Conservation (phyloP, 345 rosid genomes). For the Acer yangbiense region DNA sequence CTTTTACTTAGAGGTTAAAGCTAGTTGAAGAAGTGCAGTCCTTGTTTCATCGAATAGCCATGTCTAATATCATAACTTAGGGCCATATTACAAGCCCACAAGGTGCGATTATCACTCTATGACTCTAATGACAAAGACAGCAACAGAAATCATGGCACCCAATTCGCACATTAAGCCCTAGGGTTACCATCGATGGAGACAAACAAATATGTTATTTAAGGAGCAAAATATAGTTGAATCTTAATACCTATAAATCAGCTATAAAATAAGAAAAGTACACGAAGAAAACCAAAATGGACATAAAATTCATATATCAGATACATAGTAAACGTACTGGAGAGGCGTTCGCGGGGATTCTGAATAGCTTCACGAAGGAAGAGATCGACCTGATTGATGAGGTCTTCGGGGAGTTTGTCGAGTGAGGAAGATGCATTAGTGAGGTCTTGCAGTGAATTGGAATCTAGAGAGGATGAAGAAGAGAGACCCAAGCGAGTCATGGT, state of each 20-base stretch:
- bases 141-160: too few species aligned
- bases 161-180: too few species aligned
- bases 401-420: conserved; percentile 36
- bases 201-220: too few species aligned
- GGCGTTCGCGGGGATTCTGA: conserved; percentile 80
- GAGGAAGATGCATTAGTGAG: conserved; percentile 25
- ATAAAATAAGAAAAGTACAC: too few species aligned
- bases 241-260: too few species aligned
- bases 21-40: background rate
- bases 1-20: background rate
- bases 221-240: too few species aligned
- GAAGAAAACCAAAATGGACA: too few species aligned
- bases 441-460: conserved; percentile 19
- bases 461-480: conserved; percentile 33
- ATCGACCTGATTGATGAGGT: conserved; percentile 57
- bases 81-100: too few species aligned
- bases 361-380: conserved; percentile 80
- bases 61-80: background rate
- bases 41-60: background rate
- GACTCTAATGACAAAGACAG: too few species aligned
- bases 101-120: too few species aligned
- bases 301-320: too few species aligned
- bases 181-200: too few species aligned
- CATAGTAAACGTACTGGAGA: conserved; percentile 47
- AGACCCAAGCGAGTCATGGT: conserved; percentile 71